Percentiles rank a stretch among this genome's conserved stretches.
Conservation (phyloP, 768 basidiomycete species). For the Suillus subluteus region DNA sequence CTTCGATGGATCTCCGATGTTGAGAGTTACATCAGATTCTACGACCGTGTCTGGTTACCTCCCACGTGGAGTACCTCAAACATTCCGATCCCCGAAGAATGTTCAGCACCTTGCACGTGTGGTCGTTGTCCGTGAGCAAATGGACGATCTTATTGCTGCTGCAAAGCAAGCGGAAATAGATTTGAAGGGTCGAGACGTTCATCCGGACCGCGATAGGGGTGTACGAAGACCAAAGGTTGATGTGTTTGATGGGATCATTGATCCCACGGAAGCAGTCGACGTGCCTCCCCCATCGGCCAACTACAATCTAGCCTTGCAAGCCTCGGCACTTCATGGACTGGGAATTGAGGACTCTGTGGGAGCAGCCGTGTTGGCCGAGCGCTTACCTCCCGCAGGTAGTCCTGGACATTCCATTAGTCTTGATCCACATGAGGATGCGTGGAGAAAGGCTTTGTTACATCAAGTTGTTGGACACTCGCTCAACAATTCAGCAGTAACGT, state of each 20-base stretch:
- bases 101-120: slow-evolving; percentile 59
- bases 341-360: slow-evolving; percentile 77
- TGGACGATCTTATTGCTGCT: slow-evolving; percentile 69
- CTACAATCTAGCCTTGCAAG: slow-evolving; percentile 76
- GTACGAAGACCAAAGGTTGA: slow-evolving; percentile 42
- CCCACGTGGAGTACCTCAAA: slow-evolving; percentile 43
- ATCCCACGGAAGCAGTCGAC: slow-evolving; percentile 85
- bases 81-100: slow-evolving; percentile 33
- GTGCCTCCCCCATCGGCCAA: slow-evolving; percentile 68
- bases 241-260: slow-evolving; percentile 63
- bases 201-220: slow-evolving; percentile 46
- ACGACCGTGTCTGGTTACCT: slow-evolving; percentile 50
- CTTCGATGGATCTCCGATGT: slow-evolving; percentile 47
- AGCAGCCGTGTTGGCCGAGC: slow-evolving; percentile 75
- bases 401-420: slow-evolving; percentile 57
- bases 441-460: slow-evolving; percentile 76
- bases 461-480: slow-evolving; percentile 82
- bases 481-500: slow-evolving; percentile 55
- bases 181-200: slow-evolving; percentile 56
- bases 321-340: slow-evolving; percentile 72
- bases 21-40: slow-evolving; percentile 70
- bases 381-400: slow-evolving; percentile 65
- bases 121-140: slow-evolving; percentile 82
- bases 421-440: slow-evolving; percentile 62
- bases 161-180: slow-evolving; percentile 79